Evolutionary conservation across 495 filamentous ascomycete species (phyloP), one percentile per base, ranked within the genome.

Genomic region (Aspergillus carlsbadensis): DNA sequence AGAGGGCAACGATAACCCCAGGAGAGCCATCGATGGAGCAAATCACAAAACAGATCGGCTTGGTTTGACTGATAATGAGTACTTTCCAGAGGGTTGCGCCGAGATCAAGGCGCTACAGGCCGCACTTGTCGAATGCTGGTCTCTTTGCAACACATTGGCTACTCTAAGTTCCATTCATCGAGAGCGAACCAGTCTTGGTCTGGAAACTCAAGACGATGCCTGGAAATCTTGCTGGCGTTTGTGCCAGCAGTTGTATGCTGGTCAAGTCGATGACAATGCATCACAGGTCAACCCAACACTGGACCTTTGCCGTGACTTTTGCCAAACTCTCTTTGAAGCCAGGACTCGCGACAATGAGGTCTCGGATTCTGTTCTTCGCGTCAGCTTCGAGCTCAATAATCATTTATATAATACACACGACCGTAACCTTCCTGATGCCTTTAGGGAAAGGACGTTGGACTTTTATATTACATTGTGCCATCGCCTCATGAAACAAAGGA

Each of bases 381-480:
- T 96, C 52, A 95, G 90, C 76, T 96, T 96, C 64, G 92, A 96
- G 71, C 81, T 96, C 10, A 96, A 96, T 66, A 96, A 96, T 66
- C 92, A 96, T 68, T 76, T 96, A 10, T 96, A 90, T 70, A 96
- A 92, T 68, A 91, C 90, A 3, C 89, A 94, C 62, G 92, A 96
- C 68, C 82, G 89, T 42, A 86, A 82, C 46, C 78, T 96, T 13
- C 92, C 92, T 0, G 90, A 93, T 65, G 88, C 89, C 0, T 96
- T 96, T 69, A 83, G 88, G 40, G 92, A 96, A 69, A 78, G 92
- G 47, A 96, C 92, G 0, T 71, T 96, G 50, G 92, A 96, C 60
- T 96, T 96, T 62, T 96, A 96, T 65, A 89, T 96, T 58, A 96
- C 92, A 0, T 67, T 96, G 3, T 96, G 92, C 54, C 92, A 96